These are phyloP conservation scores for Lycium ferocissimum DNA, from an alignment of 257 asterid genomes.

Conservation along the genomic window DNA sequence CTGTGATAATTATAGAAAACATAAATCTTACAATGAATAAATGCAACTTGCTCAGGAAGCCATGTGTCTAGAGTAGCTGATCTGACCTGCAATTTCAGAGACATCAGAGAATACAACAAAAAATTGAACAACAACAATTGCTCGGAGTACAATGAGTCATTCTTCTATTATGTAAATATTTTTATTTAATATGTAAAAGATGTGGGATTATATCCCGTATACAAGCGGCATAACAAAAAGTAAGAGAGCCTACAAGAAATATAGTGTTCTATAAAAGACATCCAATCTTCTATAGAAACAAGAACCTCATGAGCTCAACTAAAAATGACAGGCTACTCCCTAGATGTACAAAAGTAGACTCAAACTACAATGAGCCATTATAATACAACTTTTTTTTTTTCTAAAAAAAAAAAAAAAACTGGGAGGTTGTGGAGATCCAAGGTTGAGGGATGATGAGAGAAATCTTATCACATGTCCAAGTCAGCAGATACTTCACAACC, in stretches of 20 bases:
- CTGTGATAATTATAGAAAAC: not conserved
- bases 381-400: not conserved
- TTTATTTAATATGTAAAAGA: not conserved
- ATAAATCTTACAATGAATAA: conserved; percentile 82
- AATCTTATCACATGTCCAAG: not conserved
- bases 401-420: not conserved
- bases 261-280: not conserved
- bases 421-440: not conserved
- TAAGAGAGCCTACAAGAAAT: not conserved
- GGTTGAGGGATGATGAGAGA: conserved; percentile 5
- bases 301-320: not conserved
- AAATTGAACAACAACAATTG: conserved; percentile 8
- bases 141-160: conserved; percentile 11
- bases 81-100: conserved; percentile 68
- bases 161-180: not conserved
- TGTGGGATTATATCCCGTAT: not conserved
- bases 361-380: not conserved
- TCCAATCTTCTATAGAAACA: conserved; percentile 6
- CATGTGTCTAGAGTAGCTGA: conserved; percentile 99
- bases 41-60: conserved; percentile 99
- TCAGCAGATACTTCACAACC: conserved; percentile 10
- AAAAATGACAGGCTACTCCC: not conserved
- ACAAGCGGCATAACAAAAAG: not conserved
- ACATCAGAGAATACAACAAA: conserved; percentile 31
- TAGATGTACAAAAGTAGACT: not conserved